These are phyloP conservation scores for Selaginella tamariscina DNA, from an alignment of 75 land plant species.

Conservation along the genomic window DNA sequence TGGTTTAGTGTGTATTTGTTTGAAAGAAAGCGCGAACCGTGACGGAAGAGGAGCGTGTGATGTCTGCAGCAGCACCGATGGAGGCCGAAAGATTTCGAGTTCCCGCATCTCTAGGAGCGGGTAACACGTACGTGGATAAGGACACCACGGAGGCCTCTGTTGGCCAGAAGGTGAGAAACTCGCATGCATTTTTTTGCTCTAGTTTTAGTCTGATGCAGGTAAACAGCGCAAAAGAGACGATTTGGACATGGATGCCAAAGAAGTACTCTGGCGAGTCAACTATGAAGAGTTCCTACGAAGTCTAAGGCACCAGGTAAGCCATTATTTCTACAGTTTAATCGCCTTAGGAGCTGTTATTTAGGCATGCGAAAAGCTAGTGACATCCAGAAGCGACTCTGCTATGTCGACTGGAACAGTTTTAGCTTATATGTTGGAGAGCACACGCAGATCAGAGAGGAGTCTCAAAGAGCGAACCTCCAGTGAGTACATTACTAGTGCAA, in stretches of 20 bases:
- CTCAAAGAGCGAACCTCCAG: constrained; percentile 41
- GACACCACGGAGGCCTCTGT: not conserved
- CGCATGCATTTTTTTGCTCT: too few species aligned
- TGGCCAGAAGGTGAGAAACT: constrained; percentile 44
- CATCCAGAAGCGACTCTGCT: constrained; percentile 36
- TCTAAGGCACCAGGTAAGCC: constrained; percentile 56
- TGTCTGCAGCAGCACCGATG: constrained; percentile 33
- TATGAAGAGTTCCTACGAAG: constrained; percentile 61
- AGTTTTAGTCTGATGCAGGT: too few species aligned
- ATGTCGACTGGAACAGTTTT: constrained; percentile 42
- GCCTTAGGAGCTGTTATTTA: too few species aligned
- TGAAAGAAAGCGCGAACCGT: not conserved
- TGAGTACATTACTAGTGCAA: constrained; percentile 5
- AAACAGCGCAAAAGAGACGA: constrained; percentile 60
- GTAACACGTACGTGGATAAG: not conserved
- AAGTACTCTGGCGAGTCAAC: constrained; percentile 67
- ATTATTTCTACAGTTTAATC: not conserved
- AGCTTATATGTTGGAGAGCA: constrained; percentile 45
- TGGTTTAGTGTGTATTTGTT: not conserved
- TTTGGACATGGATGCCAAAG: constrained; percentile 32
- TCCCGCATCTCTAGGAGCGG: constrained; percentile 12
- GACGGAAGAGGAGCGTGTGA: constrained; percentile 35
- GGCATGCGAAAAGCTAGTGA: constrained; percentile 46
- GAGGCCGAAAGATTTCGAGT: constrained; percentile 45
- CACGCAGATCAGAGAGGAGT: constrained; percentile 26